These are phyloP conservation scores for Nicotiana paniculata DNA, from an alignment of 257 asterid species.

Conservation along the genomic window DNA sequence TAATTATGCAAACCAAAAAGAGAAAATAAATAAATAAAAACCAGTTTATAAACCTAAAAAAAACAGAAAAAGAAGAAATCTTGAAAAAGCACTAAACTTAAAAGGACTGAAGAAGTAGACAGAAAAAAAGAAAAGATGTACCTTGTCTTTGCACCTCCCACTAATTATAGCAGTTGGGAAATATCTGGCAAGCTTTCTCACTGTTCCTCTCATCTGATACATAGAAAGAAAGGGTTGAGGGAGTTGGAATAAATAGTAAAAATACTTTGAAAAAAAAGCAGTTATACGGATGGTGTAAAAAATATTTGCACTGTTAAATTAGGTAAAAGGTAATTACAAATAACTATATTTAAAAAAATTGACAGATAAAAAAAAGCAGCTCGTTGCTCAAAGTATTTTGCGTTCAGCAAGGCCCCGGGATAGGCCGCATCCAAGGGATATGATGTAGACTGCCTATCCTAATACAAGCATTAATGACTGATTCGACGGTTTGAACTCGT, in stretches of 20 bases:
- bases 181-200: constrained; percentile 51
- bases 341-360: background rate
- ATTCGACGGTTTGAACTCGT: too few relatives aligned
- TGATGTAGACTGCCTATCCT: too few relatives aligned
- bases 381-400: too few relatives aligned
- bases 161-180: constrained; percentile 86
- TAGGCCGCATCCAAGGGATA: accelerated
- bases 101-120: background rate
- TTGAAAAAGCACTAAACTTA: background rate
- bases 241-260: background rate
- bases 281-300: too few relatives aligned
- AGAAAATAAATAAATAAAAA: background rate
- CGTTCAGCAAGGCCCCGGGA: too few relatives aligned
- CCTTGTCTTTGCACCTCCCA: constrained; percentile 83
- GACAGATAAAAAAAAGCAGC: too few relatives aligned
- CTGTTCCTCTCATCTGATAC: constrained; percentile 67
- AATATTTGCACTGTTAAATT: background rate
- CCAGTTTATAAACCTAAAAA: background rate
- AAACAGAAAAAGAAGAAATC: background rate
- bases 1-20: background rate
- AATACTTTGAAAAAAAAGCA: too few relatives aligned
- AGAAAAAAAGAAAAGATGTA: background rate
- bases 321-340: background rate
- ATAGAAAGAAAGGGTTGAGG: background rate
- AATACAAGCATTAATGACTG: too few relatives aligned